Conservation (phyloP, 2,329 filamentous ascomycete species). For the Colletotrichum acutatum region DNA sequence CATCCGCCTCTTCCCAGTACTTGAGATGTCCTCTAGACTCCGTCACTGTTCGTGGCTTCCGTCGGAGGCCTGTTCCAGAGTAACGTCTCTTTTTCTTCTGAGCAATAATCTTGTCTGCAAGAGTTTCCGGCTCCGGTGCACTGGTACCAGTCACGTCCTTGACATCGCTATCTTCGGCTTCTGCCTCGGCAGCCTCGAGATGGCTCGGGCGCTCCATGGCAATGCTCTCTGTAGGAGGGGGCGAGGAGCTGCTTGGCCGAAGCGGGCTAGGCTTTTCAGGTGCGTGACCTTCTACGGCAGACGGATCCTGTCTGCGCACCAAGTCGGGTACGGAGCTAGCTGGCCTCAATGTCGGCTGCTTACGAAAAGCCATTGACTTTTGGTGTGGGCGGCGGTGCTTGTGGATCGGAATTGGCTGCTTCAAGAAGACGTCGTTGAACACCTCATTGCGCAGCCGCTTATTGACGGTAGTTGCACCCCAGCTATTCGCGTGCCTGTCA, state of each 20-base stretch:
- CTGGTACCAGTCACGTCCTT: slow-evolving; percentile 72
- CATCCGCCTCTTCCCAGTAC: slow-evolving; percentile 90
- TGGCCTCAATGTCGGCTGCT: slow-evolving; percentile 57
- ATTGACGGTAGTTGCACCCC: slow-evolving; percentile 94
- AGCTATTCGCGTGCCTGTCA: slow-evolving; percentile 72
- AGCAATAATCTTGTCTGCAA: slow-evolving; percentile 54
- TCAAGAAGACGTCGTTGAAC: slow-evolving; percentile 89
- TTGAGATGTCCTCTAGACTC: slow-evolving; percentile 82
- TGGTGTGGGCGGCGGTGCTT: slow-evolving; percentile 79
- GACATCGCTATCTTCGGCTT: slow-evolving; percentile 50
- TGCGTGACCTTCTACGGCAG: slow-evolving; percentile 29
- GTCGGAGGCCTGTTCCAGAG: slow-evolving; percentile 84
- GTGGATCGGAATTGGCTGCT: slow-evolving; percentile 83
- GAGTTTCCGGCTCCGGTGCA: slow-evolving; percentile 70
- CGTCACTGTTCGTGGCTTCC: slow-evolving; percentile 77
- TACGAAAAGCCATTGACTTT: slow-evolving; percentile 66
- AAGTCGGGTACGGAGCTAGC: slow-evolving; percentile 58
- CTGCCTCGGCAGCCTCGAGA: neutral
- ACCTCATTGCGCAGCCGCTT: slow-evolving; percentile 89
- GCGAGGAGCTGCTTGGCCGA: slow-evolving; percentile 23
- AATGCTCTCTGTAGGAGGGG: slow-evolving; percentile 18
- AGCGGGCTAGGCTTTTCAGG: slow-evolving; percentile 26
- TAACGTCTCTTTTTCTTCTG: slow-evolving; percentile 75
- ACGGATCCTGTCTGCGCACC: slow-evolving; percentile 31
- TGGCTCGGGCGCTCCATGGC: slow-evolving; percentile 21